Conservation (phyloP, 345 rosid species). For the Salix brachista region DNA sequence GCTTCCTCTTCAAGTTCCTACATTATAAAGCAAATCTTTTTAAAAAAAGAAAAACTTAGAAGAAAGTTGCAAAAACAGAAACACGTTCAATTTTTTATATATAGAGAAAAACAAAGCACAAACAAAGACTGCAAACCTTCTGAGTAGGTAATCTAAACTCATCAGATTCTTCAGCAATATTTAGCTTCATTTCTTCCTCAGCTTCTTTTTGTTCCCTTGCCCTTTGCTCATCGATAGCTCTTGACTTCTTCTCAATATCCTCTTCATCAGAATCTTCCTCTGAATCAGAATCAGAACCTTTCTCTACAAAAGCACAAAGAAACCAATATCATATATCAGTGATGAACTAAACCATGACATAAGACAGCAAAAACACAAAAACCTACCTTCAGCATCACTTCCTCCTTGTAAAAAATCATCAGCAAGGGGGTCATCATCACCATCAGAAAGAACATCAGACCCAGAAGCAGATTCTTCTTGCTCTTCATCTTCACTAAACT, state of each 20-base stretch:
- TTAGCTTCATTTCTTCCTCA: constrained; percentile 45
- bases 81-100: neutral
- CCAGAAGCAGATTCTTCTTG: constrained; percentile 38
- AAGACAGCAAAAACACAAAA: neutral
- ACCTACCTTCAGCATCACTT: constrained; percentile 46
- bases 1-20: constrained; percentile 87
- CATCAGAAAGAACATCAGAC: constrained; percentile 51
- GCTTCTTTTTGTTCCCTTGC: constrained; percentile 52
- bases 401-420: constrained; percentile 53
- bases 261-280: constrained; percentile 52
- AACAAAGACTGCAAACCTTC: constrained; percentile 44
- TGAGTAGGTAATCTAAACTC: constrained; percentile 78
- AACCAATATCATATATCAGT: neutral
- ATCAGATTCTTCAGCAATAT: constrained; percentile 61
- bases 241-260: constrained; percentile 51
- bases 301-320: constrained; percentile 26
- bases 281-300: constrained; percentile 25
- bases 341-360: neutral
- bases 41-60: no score
- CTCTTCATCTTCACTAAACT: constrained; percentile 37
- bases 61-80: neutral
- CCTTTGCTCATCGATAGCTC: constrained; percentile 42
- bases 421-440: constrained; percentile 52
- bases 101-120: neutral
- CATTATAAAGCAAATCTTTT: constrained; percentile 1